phyloP scores from a whole-genome alignment of 176 grass and related monocot genomes.

The Oryza punctata region DNA sequence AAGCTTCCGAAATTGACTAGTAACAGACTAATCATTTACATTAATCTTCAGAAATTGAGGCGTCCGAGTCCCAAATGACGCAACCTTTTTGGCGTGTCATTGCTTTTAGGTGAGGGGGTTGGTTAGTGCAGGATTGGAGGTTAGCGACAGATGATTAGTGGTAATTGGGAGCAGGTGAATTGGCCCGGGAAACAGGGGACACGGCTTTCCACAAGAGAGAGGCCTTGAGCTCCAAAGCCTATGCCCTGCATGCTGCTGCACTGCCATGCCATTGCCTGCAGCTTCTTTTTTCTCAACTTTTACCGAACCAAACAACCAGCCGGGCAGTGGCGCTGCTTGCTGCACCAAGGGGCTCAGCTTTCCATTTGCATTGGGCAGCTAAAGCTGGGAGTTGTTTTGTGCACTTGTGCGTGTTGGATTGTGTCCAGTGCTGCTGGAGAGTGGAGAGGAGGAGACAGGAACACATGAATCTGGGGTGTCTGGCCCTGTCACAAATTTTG shows the following conservation, averaged over 20 bases:
- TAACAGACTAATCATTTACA: not conserved
- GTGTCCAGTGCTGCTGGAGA: constrained; percentile 10
- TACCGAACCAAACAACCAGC: not conserved
- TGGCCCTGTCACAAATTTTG: not conserved
- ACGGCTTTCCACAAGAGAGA: constrained; percentile 68
- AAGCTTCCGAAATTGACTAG: not conserved
- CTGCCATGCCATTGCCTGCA: not conserved
- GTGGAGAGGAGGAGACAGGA: constrained; percentile 26
- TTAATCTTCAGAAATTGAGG: constrained; percentile 5
- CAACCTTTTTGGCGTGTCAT: not conserved
- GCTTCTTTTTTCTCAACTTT: not conserved
- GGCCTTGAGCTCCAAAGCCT: constrained; percentile 47
- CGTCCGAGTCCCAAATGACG: not conserved
- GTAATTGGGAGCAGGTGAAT: constrained; percentile 46
- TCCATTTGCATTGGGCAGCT: constrained; percentile 7
- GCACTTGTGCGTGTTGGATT: constrained; percentile 24
- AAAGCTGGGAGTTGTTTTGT: constrained; percentile 2
- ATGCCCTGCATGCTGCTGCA: constrained; percentile 21
- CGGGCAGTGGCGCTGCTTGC: not conserved
- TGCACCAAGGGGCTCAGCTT: constrained; percentile 22
- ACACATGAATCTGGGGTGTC: constrained; percentile 8
- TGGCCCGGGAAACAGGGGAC: constrained; percentile 76
- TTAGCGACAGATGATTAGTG: constrained; percentile 23
- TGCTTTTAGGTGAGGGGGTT: constrained; percentile 51
- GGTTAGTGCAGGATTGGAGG: constrained; percentile 45